Evolutionary conservation across 2,329 filamentous ascomycete species (phyloP), one percentile per base, ranked within the genome.

Genomic region (Neonectria sp.): DNA sequence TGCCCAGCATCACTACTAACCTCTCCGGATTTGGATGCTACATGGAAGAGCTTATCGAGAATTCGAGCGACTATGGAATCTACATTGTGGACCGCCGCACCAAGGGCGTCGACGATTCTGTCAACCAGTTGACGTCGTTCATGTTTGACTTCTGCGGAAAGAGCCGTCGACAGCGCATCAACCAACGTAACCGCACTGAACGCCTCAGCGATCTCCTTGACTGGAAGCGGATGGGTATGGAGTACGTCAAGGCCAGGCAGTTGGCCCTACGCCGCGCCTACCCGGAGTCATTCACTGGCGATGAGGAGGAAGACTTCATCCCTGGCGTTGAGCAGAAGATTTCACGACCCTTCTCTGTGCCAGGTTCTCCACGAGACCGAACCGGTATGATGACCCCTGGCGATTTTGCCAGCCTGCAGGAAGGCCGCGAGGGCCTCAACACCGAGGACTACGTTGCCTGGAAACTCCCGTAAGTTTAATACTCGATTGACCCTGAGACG

Each of bases 141-240:
- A 98, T 99, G 95, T 96, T 91, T 79, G 94, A 98, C 53, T 99
- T 98, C 79, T 92, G 93, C 69, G 89, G 88, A 79, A 99, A 99
- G 90, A 97, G 93, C 82, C 93, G 95, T 65, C 91, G 96, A 68
- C 96, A 99, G 82, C 93, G 96, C 57, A 99, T 99, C 88, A 99
- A 99, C 87, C 96, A 98, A 85, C 91, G 96, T 56, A 99, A 99
- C 83, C 91, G 96, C 61, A 99, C 96, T 0, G 96, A 99, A 86
- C 91, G 96, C 55, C 85, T 99, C 61, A 97, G 95, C 77, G 96
- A 99, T 79, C 86, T 99, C 67, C 88, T 99, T 46, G 96, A 99
- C 83, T 99, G 96, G 96, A 98, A 98, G 88, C 90, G 96, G 56
- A 99, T 99, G 96, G 96, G 96, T 25, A 92, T 98, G 91, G 96